phyloP scores from a whole-genome alignment of 2,329 filamentous ascomycete genomes.

The Diaporthe sp. region DNA sequence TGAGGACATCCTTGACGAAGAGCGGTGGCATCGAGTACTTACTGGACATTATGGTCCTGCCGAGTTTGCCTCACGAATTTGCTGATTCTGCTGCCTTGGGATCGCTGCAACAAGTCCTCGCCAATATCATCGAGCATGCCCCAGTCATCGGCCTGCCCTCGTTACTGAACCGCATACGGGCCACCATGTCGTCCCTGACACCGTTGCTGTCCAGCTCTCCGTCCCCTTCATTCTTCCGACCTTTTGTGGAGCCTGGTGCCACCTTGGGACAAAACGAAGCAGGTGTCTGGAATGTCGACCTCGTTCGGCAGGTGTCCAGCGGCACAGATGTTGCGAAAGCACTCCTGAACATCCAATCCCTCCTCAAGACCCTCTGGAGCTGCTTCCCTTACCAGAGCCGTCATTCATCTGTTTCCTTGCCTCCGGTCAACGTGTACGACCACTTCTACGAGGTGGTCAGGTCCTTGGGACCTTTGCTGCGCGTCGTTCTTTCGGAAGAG shows the following conservation, averaged over 20 bases:
- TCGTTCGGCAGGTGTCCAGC: slow-evolving; percentile 61
- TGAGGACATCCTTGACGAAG: slow-evolving; percentile 82
- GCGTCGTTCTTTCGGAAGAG: slow-evolving; percentile 87
- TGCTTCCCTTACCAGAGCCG: slow-evolving; percentile 80
- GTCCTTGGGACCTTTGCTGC: slow-evolving; percentile 82
- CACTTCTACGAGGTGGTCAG: slow-evolving; percentile 82
- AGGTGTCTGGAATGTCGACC: slow-evolving; percentile 50
- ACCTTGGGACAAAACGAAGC: slow-evolving; percentile 50
- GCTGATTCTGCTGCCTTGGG: slow-evolving; percentile 76
- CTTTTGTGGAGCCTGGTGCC: slow-evolving; percentile 68
- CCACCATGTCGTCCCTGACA: slow-evolving; percentile 75
- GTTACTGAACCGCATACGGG: slow-evolving; percentile 80
- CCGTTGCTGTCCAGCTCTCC: slow-evolving; percentile 70
- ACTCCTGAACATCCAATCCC: slow-evolving; percentile 80
- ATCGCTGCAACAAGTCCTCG: slow-evolving; percentile 80
- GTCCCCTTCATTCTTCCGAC: slow-evolving; percentile 77
- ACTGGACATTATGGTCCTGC: slow-evolving; percentile 85
- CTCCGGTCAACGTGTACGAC: slow-evolving; percentile 85
- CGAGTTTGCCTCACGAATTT: slow-evolving; percentile 83
- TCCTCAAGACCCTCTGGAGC: slow-evolving; percentile 81
- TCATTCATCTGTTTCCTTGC: slow-evolving; percentile 75
- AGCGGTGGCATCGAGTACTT: slow-evolving; percentile 86
- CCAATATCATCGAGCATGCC: slow-evolving; percentile 83
- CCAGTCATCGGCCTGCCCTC: slow-evolving; percentile 86
- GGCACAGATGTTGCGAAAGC: slow-evolving; percentile 87